Evolutionary conservation across 331 rosid genomes (phyloP), one percentile per base, ranked within the genome.

Genomic region (Rhamnella rubrinervis): DNA sequence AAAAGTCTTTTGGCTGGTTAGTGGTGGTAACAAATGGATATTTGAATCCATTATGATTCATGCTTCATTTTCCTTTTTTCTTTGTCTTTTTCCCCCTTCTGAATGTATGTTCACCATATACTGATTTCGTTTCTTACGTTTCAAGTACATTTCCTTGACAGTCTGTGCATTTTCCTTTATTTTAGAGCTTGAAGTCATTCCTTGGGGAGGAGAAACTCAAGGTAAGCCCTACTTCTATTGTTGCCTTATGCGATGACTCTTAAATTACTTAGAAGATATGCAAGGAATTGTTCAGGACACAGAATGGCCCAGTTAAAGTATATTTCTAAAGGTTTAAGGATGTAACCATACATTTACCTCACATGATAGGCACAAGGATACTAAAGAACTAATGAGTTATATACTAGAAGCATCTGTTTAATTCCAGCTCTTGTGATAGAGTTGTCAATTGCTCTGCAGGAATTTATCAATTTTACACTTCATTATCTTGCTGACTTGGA

Each of bases 401-500:
- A 44, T 11, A 38, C 17, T 21, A 18, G 57, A 53, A 66, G 56
- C 7, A 44, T 41, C 28, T 35, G 37, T 53, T 62, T n/a, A 63
- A 58, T 46, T 21, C 16, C 40, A 55, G 15, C 55, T 68, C 12
- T 72, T 75, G 28, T 77, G 72, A 66, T 65, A 7, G 70, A 40
- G 59, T 66, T 63, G 59, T 20, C 55, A 63, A 70, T 47, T 28
- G 18, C 52, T 51, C 13, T 85, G 81, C 95, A 93, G 98, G 96
- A 87, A 74, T 64, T 93, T 65, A 89, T 91, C 73, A 91, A 85
- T 60, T 93, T 93, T 77, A 84, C 95, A 0, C 97, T 93, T 51
- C 95, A 90, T 81, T 93, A 88, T 80, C 87, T 93, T 65, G 98
- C 97, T 64, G 97, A 93, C 72, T 83, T 93, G 96, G 98, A 93